Percentiles rank a stretch among this genome's conserved stretches.
Evolutionary conservation across 495 filamentous ascomycete species (phyloP).

Genomic region (Pyrenula aspistea): DNA sequence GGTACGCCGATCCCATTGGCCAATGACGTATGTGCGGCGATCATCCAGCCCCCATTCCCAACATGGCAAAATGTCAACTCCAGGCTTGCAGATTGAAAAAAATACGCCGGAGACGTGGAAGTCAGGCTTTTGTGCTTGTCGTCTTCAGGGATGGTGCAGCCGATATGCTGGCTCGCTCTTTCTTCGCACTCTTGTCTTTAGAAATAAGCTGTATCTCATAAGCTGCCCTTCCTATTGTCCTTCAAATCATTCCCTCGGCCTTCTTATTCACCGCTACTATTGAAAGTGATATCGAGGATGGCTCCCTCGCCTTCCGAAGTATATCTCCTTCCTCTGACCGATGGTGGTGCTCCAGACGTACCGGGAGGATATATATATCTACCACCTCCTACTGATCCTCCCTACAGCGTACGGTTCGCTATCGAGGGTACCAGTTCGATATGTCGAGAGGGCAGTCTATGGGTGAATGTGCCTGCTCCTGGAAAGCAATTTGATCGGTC

Average conservation of each 20-base stretch:
- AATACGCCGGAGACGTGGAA: background rate
- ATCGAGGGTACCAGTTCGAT: slow-evolving; percentile 96
- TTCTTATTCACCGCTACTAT: background rate
- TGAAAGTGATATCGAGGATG: background rate
- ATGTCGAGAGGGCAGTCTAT: slow-evolving; percentile 82
- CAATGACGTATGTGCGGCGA: background rate
- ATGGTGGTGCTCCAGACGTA: slow-evolving; percentile 85
- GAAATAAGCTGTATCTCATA: too few species aligned
- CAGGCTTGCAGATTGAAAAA: background rate
- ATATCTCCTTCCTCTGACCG: slow-evolving; percentile 79
- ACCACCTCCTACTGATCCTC: slow-evolving; percentile 55
- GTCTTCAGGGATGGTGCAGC: background rate
- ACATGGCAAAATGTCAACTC: background rate
- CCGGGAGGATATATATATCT: slow-evolving; percentile 85
- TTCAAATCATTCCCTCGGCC: too few species aligned
- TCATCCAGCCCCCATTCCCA: background rate
- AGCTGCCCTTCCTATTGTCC: too few species aligned
- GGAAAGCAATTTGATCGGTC: slow-evolving; percentile 63
- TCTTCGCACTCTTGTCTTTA: background rate
- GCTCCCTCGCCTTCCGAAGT: slow-evolving; percentile 28
- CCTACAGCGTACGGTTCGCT: slow-evolving; percentile 75
- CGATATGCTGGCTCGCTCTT: background rate
- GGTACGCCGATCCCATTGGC: background rate
- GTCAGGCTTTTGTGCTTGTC: background rate
- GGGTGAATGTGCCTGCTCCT: slow-evolving; percentile 83